A percentile compares a stretch with the other conserved stretches of the same genome.
These are phyloP conservation scores for Auriscalpium microsporum DNA, from an alignment of 768 basidiomycete species.

Conservation along the genomic window DNA sequence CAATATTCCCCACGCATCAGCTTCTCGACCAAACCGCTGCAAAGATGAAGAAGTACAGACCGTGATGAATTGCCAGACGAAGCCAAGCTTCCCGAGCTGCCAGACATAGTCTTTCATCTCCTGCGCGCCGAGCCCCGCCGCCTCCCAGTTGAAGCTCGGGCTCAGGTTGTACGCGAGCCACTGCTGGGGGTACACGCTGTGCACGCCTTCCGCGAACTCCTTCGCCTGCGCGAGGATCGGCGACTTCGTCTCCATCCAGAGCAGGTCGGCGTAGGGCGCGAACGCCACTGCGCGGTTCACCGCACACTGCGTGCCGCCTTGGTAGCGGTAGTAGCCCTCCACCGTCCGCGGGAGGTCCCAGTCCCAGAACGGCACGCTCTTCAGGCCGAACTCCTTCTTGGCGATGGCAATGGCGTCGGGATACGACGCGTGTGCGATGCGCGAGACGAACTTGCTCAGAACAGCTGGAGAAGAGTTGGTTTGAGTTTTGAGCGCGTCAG, in stretches of 20 bases:
- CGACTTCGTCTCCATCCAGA: slow-evolving; percentile 97
- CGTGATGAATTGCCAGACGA: slow-evolving; percentile 99
- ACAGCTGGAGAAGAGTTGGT: slow-evolving; percentile 35
- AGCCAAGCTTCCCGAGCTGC: slow-evolving; percentile 91
- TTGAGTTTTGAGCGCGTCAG: slow-evolving; percentile 55
- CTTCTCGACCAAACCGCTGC: too few relatives aligned
- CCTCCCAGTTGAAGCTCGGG: slow-evolving; percentile 92
- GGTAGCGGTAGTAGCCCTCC: slow-evolving; percentile 96
- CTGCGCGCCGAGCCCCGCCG: slow-evolving; percentile 75
- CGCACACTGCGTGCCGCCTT: slow-evolving; percentile 92
- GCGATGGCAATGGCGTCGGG: slow-evolving; percentile 66
- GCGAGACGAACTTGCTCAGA: slow-evolving; percentile 54
- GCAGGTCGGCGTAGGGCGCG: slow-evolving; percentile 84
- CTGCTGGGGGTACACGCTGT: slow-evolving; percentile 71
- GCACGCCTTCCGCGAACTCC: slow-evolving; percentile 88
- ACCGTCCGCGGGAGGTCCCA: slow-evolving; percentile 93
- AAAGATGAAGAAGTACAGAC: slow-evolving; percentile 38
- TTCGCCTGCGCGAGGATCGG: slow-evolving; percentile 88
- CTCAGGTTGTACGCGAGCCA: slow-evolving; percentile 97
- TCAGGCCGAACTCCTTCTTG: slow-evolving; percentile 68
- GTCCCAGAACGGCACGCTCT: slow-evolving; percentile 76
- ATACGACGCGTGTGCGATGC: slow-evolving; percentile 62
- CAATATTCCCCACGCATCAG: not conserved
- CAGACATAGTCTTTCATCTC: slow-evolving; percentile 89
- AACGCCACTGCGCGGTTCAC: slow-evolving; percentile 88